Evolutionary conservation across 176 grass and related monocot species (phyloP), one percentile per base, ranked within the genome.

Genomic region (Eragrostis curvula): DNA sequence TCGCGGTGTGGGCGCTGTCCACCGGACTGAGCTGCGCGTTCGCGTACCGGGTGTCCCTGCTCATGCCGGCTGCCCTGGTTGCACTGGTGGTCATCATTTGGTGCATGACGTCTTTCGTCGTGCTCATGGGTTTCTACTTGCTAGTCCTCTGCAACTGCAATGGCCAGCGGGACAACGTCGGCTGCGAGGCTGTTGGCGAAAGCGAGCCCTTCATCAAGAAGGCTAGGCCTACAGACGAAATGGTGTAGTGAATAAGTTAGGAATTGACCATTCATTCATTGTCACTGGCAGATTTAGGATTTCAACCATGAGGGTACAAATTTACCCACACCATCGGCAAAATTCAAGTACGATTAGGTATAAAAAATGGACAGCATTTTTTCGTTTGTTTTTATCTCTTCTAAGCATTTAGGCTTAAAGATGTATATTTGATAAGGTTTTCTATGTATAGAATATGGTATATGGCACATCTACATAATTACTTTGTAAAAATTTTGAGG

Each of bases 21-120:
- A 21, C 83, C n/a, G 23, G 0, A 0, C 83, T 85, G 74, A 85
- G 75, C 66, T 62, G 53, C 66, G 30, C 56, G 1, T 72, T 79
- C 67, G 65, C 83, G 0, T 79, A 85, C 83, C 44, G 83, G 2
- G 66, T 85, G 0, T 56, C 73, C 0, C 3, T 2, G 40, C 41
- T 30, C 27, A 39, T 77, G 73, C 83, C 83, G 9, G 0, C 43
- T 0, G 6, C 15, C n/a, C n/a, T n/a, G n/a, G n/a, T n/a, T n/a
- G n/a, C n/a, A 10, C 40, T 75, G 29, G 81, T 24, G 1, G 30
- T 23, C 7, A 47, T 28, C 16, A 16, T 84, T 2, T 75, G 60
- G 81, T 40, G 32, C 47, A 44, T 84, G 71, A 45, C 81, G 1
- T 45, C 63, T 23, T 0, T 50, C 18, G 62, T 84, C 13, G 24